phyloP scores from a whole-genome alignment of 148 eudicot genomes.

The Dianthus caryophyllus region DNA sequence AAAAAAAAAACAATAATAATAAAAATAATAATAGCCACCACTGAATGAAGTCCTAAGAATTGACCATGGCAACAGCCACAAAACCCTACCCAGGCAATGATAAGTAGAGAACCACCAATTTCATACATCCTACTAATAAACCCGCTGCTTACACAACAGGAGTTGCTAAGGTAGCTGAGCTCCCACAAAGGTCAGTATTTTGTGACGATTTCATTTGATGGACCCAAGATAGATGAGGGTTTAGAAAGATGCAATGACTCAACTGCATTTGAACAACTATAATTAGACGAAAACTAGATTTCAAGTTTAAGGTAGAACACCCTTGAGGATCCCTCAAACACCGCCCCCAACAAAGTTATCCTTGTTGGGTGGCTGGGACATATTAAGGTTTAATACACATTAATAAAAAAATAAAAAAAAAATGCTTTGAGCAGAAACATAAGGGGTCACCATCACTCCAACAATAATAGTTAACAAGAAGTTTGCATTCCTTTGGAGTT shows the following conservation, averaged over 20 bases:
- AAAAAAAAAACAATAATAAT: constrained; percentile 12
- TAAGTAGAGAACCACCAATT: background rate
- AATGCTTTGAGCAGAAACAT: background rate
- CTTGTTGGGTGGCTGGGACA: background rate
- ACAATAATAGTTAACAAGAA: background rate
- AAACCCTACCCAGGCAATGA: too few species aligned
- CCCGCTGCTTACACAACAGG: background rate
- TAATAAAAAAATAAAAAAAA: background rate
- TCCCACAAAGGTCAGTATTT: background rate
- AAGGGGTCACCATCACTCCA: constrained; percentile 1
- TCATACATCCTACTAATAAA: background rate
- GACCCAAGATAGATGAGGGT: background rate
- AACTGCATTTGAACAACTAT: background rate
- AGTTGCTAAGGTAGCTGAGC: background rate
- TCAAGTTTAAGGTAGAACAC: background rate
- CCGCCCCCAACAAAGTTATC: background rate
- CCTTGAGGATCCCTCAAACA: constrained; percentile 1
- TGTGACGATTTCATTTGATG: background rate
- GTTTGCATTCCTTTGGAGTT: background rate
- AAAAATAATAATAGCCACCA: background rate
- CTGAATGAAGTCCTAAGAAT: constrained; percentile 5
- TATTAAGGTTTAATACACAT: background rate
- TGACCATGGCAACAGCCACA: background rate
- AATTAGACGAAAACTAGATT: background rate
- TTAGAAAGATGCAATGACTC: background rate